A percentile compares a stretch with the other conserved stretches of the same genome.
Evolutionary conservation across 208 protist genomes (phyloP).

Genomic region (Leishmania martiniquensis): DNA sequence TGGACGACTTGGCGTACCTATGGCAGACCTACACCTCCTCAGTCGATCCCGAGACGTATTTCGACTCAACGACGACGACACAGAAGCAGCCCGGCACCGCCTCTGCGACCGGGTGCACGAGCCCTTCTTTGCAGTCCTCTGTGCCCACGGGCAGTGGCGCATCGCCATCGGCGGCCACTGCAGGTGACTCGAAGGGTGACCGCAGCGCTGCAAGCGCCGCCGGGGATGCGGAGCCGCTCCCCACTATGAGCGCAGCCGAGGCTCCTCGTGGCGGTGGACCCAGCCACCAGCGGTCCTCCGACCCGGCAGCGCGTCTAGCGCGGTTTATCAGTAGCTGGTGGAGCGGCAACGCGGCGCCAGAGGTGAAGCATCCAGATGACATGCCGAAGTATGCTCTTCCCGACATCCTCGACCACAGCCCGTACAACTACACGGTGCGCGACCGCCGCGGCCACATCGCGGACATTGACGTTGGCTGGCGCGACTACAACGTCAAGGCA

Average conservation of each 20-base stretch:
- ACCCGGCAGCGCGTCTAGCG: conserved; percentile 4
- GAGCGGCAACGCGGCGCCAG: conserved; percentile 21
- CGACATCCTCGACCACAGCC: conserved; percentile 56
- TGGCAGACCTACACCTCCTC: conserved; percentile 88
- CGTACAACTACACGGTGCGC: conserved; percentile 60
- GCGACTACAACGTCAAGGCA: conserved; percentile 64
- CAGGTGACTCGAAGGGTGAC: not conserved
- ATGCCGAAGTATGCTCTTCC: conserved; percentile 36
- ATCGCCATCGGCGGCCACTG: not conserved
- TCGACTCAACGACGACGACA: conserved; percentile 28
- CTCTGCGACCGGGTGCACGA: not conserved
- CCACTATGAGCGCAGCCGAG: not conserved
- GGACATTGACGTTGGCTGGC: conserved; percentile 76
- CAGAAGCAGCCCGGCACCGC: not conserved
- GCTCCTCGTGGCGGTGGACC: not conserved
- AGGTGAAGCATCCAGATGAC: conserved; percentile 25
- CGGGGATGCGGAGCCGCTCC: not conserved
- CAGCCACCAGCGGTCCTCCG: not conserved
- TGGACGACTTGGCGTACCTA: conserved; percentile 86
- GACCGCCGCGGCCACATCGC: conserved; percentile 45
- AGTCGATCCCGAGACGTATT: conserved; percentile 56
- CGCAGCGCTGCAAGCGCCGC: not conserved
- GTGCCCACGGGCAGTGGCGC: not conserved
- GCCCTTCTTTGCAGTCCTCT: not conserved
- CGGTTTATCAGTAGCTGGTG: conserved; percentile 23